Percentiles rank a stretch among this genome's conserved stretches.
phyloP scores from a whole-genome alignment of 768 basidiomycete genomes.

The Suillus luteus region DNA sequence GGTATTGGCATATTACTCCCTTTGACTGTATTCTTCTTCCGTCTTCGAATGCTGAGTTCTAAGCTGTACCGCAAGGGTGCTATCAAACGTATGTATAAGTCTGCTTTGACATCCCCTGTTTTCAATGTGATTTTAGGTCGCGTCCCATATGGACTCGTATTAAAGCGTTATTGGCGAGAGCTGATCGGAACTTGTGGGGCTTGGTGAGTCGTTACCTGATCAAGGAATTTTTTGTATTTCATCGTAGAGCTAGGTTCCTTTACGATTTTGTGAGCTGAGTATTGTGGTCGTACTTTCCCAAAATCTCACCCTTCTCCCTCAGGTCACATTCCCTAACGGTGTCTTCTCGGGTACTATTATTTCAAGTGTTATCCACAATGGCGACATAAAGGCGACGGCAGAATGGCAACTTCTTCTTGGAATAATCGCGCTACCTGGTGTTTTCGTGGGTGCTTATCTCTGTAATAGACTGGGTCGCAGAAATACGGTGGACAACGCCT shows the following conservation, averaged over 20 bases:
- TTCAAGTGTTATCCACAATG: constrained; percentile 59
- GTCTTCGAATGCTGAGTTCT: constrained; percentile 71
- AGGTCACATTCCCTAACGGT: constrained; percentile 75
- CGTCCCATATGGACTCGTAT: constrained; percentile 62
- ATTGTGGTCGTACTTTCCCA: not conserved
- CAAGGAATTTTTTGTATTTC: constrained; percentile 3
- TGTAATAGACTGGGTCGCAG: constrained; percentile 58
- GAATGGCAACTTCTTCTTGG: constrained; percentile 73
- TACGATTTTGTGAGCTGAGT: constrained; percentile 58
- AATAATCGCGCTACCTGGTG: constrained; percentile 62
- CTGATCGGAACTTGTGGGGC: constrained; percentile 75
- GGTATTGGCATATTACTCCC: constrained; percentile 65
- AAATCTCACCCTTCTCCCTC: constrained; percentile 1
- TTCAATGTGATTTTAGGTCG: constrained; percentile 36
- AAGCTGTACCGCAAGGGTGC: constrained; percentile 63
- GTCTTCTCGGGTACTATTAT: constrained; percentile 72
- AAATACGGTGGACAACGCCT: constrained; percentile 46
- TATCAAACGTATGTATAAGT: constrained; percentile 50
- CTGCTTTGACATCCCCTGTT: not conserved
- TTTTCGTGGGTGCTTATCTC: constrained; percentile 50
- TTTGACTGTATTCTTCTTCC: constrained; percentile 69
- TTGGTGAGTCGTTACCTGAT: constrained; percentile 45
- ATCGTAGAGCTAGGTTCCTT: constrained; percentile 50
- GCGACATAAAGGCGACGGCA: constrained; percentile 58
- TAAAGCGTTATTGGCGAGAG: constrained; percentile 66